A percentile compares a stretch with the other conserved stretches of the same genome.
These are phyloP conservation scores for Ceriops decandra DNA, from an alignment of 345 rosid species.

Conservation along the genomic window DNA sequence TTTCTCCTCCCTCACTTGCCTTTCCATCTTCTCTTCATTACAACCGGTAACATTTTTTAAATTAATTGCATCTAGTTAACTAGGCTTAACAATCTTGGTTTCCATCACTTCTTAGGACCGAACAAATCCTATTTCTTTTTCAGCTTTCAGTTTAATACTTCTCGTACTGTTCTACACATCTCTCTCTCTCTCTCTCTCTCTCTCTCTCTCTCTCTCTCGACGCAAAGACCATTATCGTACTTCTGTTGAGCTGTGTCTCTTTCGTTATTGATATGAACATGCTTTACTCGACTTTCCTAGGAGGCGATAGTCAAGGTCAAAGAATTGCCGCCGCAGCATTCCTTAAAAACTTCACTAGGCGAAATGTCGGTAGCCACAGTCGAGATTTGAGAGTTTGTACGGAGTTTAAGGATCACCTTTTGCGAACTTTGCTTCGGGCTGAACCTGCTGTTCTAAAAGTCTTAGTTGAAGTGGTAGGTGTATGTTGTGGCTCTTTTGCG, in stretches of 20 bases:
- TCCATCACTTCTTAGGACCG: too few relatives aligned
- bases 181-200: background rate
- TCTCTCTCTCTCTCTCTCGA: background rate
- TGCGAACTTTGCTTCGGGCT: slow-evolving; percentile 56
- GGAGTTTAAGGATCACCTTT: slow-evolving; percentile 72
- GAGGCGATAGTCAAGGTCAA: slow-evolving; percentile 56
- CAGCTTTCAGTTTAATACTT: background rate
- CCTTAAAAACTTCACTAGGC: slow-evolving; percentile 64
- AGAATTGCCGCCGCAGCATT: slow-evolving; percentile 75
- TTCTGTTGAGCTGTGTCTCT: background rate
- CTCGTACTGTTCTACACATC: background rate
- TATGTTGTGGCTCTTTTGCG: background rate
- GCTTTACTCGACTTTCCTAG: slow-evolving; percentile 25
- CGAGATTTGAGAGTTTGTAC: slow-evolving; percentile 41
- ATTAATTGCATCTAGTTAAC: too few relatives aligned
- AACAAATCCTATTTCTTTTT: too few relatives aligned
- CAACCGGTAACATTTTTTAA: slow-evolving; percentile 38
- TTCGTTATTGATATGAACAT: background rate
- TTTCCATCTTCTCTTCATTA: slow-evolving; percentile 63
- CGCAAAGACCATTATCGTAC: too few relatives aligned
- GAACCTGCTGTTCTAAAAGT: slow-evolving; percentile 67
- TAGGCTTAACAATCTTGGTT: too few relatives aligned
- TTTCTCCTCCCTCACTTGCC: slow-evolving; percentile 63
- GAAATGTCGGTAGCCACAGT: slow-evolving; percentile 33
- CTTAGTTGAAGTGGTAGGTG: slow-evolving; percentile 66